These are phyloP conservation scores for Galium porrigens DNA, from an alignment of 305 asterid species.

Conservation along the genomic window DNA sequence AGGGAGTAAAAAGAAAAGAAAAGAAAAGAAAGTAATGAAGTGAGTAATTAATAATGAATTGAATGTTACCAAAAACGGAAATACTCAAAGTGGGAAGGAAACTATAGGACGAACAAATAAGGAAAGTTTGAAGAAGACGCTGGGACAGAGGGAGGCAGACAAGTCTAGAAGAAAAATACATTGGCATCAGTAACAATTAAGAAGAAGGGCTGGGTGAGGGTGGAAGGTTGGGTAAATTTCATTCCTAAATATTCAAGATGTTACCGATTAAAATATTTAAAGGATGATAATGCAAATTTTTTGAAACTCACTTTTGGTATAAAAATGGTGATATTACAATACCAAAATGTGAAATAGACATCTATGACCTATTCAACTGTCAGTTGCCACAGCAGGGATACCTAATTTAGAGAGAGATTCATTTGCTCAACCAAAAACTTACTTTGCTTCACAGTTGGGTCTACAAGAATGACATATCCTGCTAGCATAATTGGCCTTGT, in stretches of 20 bases:
- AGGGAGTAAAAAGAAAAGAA: no score
- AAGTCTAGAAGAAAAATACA: no score
- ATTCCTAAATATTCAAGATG: neutral
- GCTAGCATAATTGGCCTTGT: slow-evolving; percentile 97
- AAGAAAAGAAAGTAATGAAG: no score
- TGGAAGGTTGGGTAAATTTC: neutral
- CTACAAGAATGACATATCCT: slow-evolving; percentile 97
- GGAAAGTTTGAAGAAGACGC: no score
- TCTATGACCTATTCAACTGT: neutral
- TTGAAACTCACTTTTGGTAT: neutral
- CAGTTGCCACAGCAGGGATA: neutral
- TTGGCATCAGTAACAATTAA: no score
- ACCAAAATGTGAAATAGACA: neutral
- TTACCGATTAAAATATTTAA: neutral
- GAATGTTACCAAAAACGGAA: no score
- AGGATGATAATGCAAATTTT: neutral
- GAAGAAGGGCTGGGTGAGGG: neutral
- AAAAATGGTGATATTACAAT: neutral
- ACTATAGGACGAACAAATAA: no score
- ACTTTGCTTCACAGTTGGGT: slow-evolving; percentile 99
- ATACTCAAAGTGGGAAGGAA: no score
- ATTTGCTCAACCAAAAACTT: slow-evolving; percentile 18
- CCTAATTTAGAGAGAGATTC: neutral
- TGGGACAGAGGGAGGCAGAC: no score
- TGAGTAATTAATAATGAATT: no score